These are phyloP conservation scores for Pestalotiopsis sp. DNA, from an alignment of 2,329 filamentous ascomycete species.

Conservation along the genomic window DNA sequence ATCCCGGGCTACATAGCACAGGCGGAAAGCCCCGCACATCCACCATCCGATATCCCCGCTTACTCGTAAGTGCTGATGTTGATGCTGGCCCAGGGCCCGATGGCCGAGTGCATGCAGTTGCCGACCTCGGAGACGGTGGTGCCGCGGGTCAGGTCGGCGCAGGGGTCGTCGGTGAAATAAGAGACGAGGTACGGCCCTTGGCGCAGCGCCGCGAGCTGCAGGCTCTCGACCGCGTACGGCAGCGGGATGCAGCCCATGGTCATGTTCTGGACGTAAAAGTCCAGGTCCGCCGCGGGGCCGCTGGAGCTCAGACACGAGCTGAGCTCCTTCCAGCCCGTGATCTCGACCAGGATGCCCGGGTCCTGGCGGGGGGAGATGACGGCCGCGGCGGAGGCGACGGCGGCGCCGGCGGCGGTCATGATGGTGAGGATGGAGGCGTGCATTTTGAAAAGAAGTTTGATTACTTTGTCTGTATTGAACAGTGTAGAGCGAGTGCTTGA, in stretches of 20 bases:
- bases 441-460: background rate
- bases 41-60: background rate
- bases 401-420: background rate
- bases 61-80: slow-evolving; percentile 2
- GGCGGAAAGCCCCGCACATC: background rate
- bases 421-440: background rate
- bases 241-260: background rate
- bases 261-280: background rate
- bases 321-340: background rate
- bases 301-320: background rate
- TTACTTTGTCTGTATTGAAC: background rate
- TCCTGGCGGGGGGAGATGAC: background rate
- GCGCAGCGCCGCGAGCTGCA: background rate
- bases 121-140: slow-evolving; percentile 1
- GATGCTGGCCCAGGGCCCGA: background rate
- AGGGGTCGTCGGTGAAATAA: background rate
- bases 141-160: background rate
- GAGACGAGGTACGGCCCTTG: slow-evolving; percentile 2
- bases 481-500: background rate
- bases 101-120: background rate
- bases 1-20: too few species aligned
- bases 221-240: background rate
- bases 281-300: background rate
- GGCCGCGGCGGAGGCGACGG: background rate
- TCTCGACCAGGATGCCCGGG: background rate